Conservation (phyloP, 1,284 basidiomycete species). For the Puccinia coronata region DNA sequence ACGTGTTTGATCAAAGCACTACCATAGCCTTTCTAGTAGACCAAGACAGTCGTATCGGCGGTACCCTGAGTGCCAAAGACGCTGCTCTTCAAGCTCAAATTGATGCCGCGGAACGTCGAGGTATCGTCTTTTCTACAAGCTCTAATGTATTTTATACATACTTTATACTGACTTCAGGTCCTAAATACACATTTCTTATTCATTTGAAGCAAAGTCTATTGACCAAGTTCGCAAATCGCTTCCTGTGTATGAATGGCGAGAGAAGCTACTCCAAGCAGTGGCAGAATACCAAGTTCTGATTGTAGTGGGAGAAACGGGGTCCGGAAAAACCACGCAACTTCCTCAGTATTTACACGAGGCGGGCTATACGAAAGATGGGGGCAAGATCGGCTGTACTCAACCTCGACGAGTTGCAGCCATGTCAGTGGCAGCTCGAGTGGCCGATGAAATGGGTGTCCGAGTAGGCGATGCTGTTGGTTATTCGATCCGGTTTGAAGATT, state of each 20-base stretch:
- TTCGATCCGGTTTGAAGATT: constrained; percentile 98
- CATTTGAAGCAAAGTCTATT: constrained; percentile 72
- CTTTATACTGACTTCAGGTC: neutral
- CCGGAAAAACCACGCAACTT: constrained; percentile 96
- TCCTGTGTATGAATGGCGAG: constrained; percentile 82
- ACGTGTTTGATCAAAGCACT: constrained; percentile 96
- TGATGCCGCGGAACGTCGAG: constrained; percentile 84
- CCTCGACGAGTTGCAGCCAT: constrained; percentile 98
- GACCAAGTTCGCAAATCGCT: constrained; percentile 87
- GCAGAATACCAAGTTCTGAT: constrained; percentile 73
- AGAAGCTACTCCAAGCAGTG: constrained; percentile 83
- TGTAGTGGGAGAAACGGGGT: constrained; percentile 66
- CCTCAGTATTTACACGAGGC: constrained; percentile 98
- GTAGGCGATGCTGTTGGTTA: constrained; percentile 98
- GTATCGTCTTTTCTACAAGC: constrained; percentile 60
- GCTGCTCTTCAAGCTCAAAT: constrained; percentile 82
- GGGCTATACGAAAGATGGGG: constrained; percentile 82
- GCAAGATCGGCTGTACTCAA: constrained; percentile 93
- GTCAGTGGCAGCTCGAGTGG: constrained; percentile 98
- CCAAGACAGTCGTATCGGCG: constrained; percentile 63
- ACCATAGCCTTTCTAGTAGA: constrained; percentile 87
- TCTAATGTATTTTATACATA: neutral
- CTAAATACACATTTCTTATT: neutral
- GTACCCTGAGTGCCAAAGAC: constrained; percentile 77
- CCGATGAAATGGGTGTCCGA: constrained; percentile 95